Percentiles rank a stretch among this genome's conserved stretches.
Evolutionary conservation across 164 flowering plant genomes (phyloP).

Genomic region (Chimonanthus praecox): DNA sequence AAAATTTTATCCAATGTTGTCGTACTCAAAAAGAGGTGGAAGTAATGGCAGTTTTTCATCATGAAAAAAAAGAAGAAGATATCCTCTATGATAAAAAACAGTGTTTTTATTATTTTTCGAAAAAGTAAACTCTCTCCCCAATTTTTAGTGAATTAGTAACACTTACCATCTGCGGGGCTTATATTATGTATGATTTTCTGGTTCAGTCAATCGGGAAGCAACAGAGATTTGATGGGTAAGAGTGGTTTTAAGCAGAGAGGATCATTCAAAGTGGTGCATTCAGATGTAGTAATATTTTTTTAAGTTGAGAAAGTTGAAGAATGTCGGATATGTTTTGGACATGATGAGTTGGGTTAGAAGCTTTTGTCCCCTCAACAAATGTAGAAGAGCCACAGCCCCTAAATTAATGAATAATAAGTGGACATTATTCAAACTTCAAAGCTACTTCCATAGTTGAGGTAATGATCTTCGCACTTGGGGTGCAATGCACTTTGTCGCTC

Average conservation of each 20-base stretch:
- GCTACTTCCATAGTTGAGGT: background rate
- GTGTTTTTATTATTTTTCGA: too few relatives aligned
- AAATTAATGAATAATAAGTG: too few relatives aligned
- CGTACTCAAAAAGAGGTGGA: background rate
- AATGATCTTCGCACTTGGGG: too few relatives aligned
- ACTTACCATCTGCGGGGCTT: background rate
- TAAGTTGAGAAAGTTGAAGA: background rate
- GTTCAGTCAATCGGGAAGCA: background rate
- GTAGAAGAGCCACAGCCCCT: background rate
- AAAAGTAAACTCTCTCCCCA: background rate
- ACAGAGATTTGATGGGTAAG: background rate
- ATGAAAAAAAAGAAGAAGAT: background rate
- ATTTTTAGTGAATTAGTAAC: background rate
- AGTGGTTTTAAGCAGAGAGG: background rate
- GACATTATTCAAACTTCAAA: background rate
- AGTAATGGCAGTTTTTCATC: background rate
- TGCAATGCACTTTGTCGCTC: too few relatives aligned
- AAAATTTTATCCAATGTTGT: too few relatives aligned
- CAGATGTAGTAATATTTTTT: background rate
- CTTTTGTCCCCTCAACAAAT: background rate
- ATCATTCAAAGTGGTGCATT: slow-evolving; percentile 1
- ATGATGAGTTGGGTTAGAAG: background rate
- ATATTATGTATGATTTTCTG: background rate
- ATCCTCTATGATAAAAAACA: too few relatives aligned
- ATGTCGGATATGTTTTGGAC: slow-evolving; percentile 7